Evolutionary conservation across 352 stramenopile species (phyloP).

Genomic region (Phytophthora podocarpi): DNA sequence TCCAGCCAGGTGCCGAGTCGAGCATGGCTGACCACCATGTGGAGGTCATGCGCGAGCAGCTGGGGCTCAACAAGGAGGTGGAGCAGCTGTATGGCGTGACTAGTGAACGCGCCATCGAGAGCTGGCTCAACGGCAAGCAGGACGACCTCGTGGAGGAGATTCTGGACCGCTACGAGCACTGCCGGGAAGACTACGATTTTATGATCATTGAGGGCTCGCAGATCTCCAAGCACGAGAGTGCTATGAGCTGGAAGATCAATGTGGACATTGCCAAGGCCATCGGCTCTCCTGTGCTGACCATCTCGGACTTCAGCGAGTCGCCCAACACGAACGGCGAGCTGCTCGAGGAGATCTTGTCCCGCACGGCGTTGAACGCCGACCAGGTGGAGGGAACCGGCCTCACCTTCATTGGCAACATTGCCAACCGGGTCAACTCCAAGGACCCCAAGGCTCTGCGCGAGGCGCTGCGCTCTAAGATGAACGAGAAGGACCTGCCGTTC

Average conservation of each 20-base stretch:
- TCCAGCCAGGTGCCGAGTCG: slow-evolving; percentile 46
- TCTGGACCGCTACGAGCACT: slow-evolving; percentile 60
- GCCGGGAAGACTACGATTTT: slow-evolving; percentile 71
- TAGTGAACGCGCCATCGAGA: slow-evolving; percentile 54
- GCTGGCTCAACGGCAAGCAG: slow-evolving; percentile 58
- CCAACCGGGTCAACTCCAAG: slow-evolving; percentile 60
- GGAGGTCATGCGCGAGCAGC: slow-evolving; percentile 67
- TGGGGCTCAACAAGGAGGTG: slow-evolving; percentile 51
- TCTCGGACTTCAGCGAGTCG: slow-evolving; percentile 57
- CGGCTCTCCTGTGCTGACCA: slow-evolving; percentile 61
- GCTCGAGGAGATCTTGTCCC: slow-evolving; percentile 57
- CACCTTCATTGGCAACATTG: slow-evolving; percentile 74
- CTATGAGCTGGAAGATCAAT: slow-evolving; percentile 84
- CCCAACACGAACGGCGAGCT: slow-evolving; percentile 35
- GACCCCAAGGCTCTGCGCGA: slow-evolving; percentile 48
- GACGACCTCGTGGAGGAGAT: slow-evolving; percentile 79
- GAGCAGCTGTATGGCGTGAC: slow-evolving; percentile 62
- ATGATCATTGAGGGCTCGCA: slow-evolving; percentile 85
- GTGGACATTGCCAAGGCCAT: slow-evolving; percentile 77
- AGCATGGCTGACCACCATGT: slow-evolving; percentile 64
- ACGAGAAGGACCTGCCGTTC: slow-evolving; percentile 53
- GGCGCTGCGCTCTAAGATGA: slow-evolving; percentile 38
- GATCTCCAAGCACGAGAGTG: slow-evolving; percentile 66
- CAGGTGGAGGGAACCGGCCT: slow-evolving; percentile 62
- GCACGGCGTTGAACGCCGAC: slow-evolving; percentile 63